A percentile compares a stretch with the other conserved stretches of the same genome.
Conservation (phyloP, 345 rosid genomes). For the Populus alba region DNA sequence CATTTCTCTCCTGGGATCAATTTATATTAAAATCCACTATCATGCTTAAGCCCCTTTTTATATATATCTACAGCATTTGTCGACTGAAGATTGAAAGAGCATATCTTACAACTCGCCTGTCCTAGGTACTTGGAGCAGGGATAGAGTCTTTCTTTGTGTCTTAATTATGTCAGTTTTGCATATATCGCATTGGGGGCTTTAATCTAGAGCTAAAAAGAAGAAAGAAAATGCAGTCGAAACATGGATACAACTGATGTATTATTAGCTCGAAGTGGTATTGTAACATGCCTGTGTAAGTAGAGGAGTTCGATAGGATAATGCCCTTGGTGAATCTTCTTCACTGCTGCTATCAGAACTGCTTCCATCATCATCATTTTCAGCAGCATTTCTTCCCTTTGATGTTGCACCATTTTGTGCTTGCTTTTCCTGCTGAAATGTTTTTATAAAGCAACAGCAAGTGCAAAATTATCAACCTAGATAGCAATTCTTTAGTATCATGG, state of each 20-base stretch:
- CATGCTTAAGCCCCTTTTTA: background rate
- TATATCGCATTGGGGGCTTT: no score
- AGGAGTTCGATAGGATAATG: conserved; percentile 77
- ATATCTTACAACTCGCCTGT: no score
- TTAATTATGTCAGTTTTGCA: background rate
- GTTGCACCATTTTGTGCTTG: conserved; percentile 45
- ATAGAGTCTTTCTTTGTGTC: background rate
- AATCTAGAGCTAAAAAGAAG: background rate
- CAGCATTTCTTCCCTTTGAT: conserved; percentile 44
- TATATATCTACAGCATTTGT: no score
- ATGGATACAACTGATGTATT: background rate
- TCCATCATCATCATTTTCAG: conserved; percentile 54
- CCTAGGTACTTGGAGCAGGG: no score
- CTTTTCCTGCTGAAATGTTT: conserved; percentile 45
- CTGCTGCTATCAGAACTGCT: conserved; percentile 67
- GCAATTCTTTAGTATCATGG: background rate
- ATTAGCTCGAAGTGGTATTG: background rate
- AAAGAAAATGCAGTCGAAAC: background rate
- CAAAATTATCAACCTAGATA: background rate
- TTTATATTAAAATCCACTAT: background rate
- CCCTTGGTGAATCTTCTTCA: conserved; percentile 63
- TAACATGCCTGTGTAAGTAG: conserved; percentile 70
- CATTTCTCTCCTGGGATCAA: background rate
- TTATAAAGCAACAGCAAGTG: background rate
- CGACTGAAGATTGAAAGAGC: no score